A percentile compares a stretch with the other conserved stretches of the same genome.
Evolutionary conservation across 352 stramenopile genomes (phyloP).

Genomic region (Saprolegnia diclina): DNA sequence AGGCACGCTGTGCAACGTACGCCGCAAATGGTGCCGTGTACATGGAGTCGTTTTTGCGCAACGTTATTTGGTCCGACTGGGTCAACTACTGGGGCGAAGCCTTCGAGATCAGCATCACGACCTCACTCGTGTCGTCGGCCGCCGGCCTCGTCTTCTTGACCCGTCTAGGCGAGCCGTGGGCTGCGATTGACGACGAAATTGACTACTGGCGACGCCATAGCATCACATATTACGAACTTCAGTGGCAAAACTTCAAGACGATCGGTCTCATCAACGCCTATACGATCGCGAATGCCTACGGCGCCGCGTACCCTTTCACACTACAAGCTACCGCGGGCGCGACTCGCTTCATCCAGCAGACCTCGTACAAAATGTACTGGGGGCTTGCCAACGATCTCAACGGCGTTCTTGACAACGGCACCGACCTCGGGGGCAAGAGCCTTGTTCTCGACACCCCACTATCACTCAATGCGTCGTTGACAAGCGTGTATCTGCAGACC

Average conservation of each 20-base stretch:
- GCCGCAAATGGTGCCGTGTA: slow-evolving; percentile 12
- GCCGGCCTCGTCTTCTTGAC: background rate
- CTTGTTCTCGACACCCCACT: background rate
- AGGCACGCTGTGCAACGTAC: background rate
- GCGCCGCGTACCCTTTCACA: background rate
- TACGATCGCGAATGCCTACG: background rate
- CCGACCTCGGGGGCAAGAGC: background rate
- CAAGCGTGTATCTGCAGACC: background rate
- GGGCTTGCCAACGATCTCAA: background rate
- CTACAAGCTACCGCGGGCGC: background rate
- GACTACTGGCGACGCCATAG: background rate
- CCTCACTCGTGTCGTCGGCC: background rate
- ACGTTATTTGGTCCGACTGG: slow-evolving; percentile 2
- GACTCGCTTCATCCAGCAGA: background rate
- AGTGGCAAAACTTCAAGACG: slow-evolving; percentile 1
- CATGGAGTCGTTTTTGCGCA: slow-evolving; percentile 22
- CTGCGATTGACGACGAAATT: background rate
- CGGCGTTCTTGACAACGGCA: background rate
- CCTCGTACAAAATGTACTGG: slow-evolving; percentile 9
- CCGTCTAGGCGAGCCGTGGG: background rate
- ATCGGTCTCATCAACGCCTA: slow-evolving; percentile 8
- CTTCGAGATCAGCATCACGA: background rate
- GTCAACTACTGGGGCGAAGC: background rate
- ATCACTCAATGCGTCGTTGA: background rate
- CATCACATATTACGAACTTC: background rate